Evolutionary conservation across 441 rosid genomes (phyloP).

Genomic region (Erodium moschatum): DNA sequence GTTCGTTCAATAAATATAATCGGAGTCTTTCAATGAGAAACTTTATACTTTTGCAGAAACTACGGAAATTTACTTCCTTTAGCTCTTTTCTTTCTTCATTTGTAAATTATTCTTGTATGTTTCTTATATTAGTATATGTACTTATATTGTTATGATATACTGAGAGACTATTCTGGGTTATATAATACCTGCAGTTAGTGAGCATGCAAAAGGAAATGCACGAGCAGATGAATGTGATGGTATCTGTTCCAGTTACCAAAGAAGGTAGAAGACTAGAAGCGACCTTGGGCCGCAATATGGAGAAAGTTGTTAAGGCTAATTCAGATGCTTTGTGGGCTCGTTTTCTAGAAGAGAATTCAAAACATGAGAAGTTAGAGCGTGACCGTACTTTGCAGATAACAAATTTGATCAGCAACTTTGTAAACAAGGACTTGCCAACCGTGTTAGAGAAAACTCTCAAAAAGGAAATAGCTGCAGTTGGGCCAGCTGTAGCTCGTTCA

Average conservation of each 20-base stretch:
- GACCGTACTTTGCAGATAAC: constrained; percentile 35
- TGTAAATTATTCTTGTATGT: background rate
- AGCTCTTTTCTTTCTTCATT: background rate
- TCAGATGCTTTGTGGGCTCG: constrained; percentile 46
- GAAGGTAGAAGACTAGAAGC: constrained; percentile 47
- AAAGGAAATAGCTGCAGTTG: constrained; percentile 38
- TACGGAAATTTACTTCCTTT: background rate
- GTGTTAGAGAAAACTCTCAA: constrained; percentile 37
- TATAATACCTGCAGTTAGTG: constrained; percentile 26
- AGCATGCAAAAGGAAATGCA: constrained; percentile 42
- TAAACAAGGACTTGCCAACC: constrained; percentile 35
- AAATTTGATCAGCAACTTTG: constrained; percentile 32
- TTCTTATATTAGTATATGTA: background rate
- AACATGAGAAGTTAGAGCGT: constrained; percentile 39
- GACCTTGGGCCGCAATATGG: constrained; percentile 40
- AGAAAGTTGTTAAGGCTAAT: constrained; percentile 39
- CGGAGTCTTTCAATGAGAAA: background rate
- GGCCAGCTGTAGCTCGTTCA: constrained; percentile 36
- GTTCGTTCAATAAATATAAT: background rate
- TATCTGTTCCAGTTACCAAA: constrained; percentile 35
- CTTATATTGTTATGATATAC: constrained; percentile 1
- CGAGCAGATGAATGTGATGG: constrained; percentile 35
- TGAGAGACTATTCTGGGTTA: constrained; percentile 6
- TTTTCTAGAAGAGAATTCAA: constrained; percentile 39
- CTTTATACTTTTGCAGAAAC: background rate